Percentiles rank a stretch among this genome's conserved stretches.
phyloP scores from a whole-genome alignment of 305 asterid genomes.

The Salvia sclarea region DNA sequence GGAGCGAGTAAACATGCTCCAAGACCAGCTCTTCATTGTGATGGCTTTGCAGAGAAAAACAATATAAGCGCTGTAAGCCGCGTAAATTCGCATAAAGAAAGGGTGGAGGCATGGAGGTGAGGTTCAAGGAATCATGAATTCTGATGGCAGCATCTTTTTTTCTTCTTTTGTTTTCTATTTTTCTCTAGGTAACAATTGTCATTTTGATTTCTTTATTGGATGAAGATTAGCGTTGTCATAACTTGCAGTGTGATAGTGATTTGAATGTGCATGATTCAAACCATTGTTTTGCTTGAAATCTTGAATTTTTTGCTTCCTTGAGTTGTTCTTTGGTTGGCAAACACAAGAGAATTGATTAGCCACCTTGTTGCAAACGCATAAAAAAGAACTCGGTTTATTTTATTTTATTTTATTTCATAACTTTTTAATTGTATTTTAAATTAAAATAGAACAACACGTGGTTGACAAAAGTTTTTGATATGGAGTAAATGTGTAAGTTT shows the following conservation, averaged over 20 bases:
- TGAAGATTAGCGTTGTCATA: not conserved
- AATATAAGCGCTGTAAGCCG: constrained; percentile 33
- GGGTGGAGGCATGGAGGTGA: constrained; percentile 54
- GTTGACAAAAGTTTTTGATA: no score
- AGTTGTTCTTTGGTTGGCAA: not conserved
- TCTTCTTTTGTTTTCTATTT: not conserved
- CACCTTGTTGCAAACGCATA: no score
- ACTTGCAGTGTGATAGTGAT: constrained; percentile 22
- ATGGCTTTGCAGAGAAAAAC: constrained; percentile 34
- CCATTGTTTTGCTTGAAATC: constrained; percentile 10
- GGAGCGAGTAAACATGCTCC: constrained; percentile 29
- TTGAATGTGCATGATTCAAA: constrained; percentile 29
- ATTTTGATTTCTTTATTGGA: no score
- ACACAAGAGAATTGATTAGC: not conserved
- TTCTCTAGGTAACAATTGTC: not conserved
- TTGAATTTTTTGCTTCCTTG: constrained; percentile 10
- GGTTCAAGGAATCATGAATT: constrained; percentile 10
- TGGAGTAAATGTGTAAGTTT: no score
- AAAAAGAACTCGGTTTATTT: no score
- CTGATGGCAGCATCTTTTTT: not conserved
- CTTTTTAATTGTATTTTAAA: no score
- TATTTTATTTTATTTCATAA: no score
- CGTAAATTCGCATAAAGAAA: constrained; percentile 38
- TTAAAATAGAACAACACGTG: no score
- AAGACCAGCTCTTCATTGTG: not conserved